These are phyloP conservation scores for Pterocarpus santalinus DNA, from an alignment of 306 rosid genomes.

Conservation along the genomic window DNA sequence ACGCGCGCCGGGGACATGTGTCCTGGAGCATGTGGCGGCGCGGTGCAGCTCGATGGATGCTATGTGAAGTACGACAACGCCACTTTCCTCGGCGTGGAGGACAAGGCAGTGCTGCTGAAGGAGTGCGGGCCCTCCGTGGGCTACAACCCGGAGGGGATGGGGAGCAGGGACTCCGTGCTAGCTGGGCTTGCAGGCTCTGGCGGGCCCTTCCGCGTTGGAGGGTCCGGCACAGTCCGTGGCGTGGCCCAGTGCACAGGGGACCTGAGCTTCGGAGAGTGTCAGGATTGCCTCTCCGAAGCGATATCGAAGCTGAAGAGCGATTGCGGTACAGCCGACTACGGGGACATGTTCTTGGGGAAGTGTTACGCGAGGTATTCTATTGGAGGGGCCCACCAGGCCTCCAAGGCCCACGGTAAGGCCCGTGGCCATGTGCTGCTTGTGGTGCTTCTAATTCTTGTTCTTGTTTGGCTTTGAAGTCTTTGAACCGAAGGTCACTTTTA, in stretches of 20 bases:
- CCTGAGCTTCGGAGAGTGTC: constrained; percentile 66
- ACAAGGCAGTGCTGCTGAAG: constrained; percentile 77
- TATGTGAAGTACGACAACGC: constrained; percentile 85
- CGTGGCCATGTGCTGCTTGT: neutral
- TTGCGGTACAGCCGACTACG: constrained; percentile 73
- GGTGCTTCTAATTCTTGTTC: constrained; percentile 18
- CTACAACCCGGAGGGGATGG: constrained; percentile 61
- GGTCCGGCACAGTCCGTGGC: constrained; percentile 68
- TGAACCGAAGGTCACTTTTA: neutral
- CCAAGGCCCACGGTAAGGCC: constrained; percentile 66
- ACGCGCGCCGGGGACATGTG: constrained; percentile 67
- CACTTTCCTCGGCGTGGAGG: constrained; percentile 74
- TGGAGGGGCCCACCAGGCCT: constrained; percentile 57
- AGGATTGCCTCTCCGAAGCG: constrained; percentile 75
- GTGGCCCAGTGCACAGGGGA: constrained; percentile 84
- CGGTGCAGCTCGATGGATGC: constrained; percentile 87
- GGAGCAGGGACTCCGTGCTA: constrained; percentile 65
- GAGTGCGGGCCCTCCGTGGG: constrained; percentile 88
- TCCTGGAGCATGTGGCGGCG: constrained; percentile 63
- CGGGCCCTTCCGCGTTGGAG: constrained; percentile 71
- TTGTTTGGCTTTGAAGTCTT: constrained; percentile 1
- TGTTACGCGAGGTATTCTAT: constrained; percentile 76
- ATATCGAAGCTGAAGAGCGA: constrained; percentile 67
- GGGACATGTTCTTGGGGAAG: constrained; percentile 84
- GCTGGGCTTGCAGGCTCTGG: constrained; percentile 59